Evolutionary conservation across 2,329 filamentous ascomycete genomes (phyloP).

Genomic region (Exophiala calicioides): DNA sequence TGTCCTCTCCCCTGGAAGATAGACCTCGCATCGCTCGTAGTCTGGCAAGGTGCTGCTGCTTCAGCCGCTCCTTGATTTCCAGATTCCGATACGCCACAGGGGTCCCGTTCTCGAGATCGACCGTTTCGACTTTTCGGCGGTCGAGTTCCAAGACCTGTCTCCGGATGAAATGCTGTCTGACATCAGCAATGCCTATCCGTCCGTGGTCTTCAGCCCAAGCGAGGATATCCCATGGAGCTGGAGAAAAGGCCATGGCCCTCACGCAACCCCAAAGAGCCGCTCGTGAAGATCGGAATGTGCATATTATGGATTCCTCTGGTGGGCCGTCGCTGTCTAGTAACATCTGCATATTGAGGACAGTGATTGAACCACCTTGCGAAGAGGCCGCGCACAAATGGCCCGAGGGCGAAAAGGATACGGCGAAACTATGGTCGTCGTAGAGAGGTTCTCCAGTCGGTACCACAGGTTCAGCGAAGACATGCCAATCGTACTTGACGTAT

Average conservation of each 20-base stretch:
- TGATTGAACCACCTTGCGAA: conserved; percentile 52
- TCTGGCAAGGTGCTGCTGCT: conserved; percentile 28
- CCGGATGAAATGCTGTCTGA: conserved; percentile 48
- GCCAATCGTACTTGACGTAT: conserved; percentile 45
- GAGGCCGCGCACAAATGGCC: conserved; percentile 52
- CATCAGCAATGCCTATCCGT: conserved; percentile 49
- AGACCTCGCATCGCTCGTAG: conserved; percentile 23
- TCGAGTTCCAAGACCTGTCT: conserved; percentile 43
- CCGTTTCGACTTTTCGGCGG: conserved; percentile 24
- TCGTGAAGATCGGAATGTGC: conserved; percentile 75
- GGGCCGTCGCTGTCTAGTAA: conserved; percentile 21
- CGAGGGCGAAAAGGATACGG: conserved; percentile 51
- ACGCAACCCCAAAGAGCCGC: conserved; percentile 75
- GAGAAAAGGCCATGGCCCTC: conserved; percentile 88
- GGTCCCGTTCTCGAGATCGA: conserved; percentile 30
- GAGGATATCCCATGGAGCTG: conserved; percentile 83
- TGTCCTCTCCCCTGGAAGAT: conserved; percentile 9
- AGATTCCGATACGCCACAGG: conserved; percentile 26
- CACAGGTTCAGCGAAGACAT: conserved; percentile 40
- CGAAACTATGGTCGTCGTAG: conserved; percentile 50
- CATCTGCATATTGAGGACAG: conserved; percentile 45
- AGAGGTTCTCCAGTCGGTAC: conserved; percentile 43
- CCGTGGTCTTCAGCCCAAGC: conserved; percentile 89
- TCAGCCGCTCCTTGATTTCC: conserved; percentile 28
- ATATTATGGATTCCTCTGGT: conserved; percentile 58